Conservation (phyloP, 768 basidiomycete species). For the Xerocomellus dryophilus region DNA sequence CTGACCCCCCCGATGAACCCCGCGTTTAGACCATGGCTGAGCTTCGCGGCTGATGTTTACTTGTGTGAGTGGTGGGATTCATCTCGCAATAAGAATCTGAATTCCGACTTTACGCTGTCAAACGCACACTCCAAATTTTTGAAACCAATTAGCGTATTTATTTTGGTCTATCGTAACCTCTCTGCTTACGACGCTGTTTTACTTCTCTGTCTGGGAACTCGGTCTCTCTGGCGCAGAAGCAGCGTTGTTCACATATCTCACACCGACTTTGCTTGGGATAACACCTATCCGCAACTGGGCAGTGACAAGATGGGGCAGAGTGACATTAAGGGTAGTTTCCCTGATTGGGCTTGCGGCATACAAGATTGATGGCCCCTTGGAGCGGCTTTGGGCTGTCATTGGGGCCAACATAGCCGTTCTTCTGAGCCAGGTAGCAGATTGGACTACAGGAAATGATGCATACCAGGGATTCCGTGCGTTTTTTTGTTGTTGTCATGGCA, state of each 20-base stretch:
- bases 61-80: conserved; percentile 43
- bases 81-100: conserved; percentile 5
- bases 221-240: conserved; percentile 82
- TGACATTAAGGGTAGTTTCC: conserved; percentile 46
- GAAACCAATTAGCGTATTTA: conserved; percentile 52
- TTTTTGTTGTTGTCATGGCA: background rate
- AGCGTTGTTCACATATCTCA: conserved; percentile 65
- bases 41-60: conserved; percentile 48
- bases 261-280: conserved; percentile 59
- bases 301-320: conserved; percentile 46
- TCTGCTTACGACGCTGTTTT: conserved; percentile 78
- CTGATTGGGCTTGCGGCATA: conserved; percentile 56
- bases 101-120: background rate
- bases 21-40: conserved; percentile 18
- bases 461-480: conserved; percentile 52
- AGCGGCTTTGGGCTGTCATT: conserved; percentile 57
- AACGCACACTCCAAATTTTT: background rate
- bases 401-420: conserved; percentile 50
- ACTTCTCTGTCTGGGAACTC: conserved; percentile 90
- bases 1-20: background rate
- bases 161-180: conserved; percentile 84
- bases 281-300: conserved; percentile 44
- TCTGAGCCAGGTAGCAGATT: conserved; percentile 50
- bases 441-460: conserved; percentile 42
- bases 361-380: conserved; percentile 45